Conservation (phyloP, 805 yeast genomes). For the Jamesozyma piceae region DNA sequence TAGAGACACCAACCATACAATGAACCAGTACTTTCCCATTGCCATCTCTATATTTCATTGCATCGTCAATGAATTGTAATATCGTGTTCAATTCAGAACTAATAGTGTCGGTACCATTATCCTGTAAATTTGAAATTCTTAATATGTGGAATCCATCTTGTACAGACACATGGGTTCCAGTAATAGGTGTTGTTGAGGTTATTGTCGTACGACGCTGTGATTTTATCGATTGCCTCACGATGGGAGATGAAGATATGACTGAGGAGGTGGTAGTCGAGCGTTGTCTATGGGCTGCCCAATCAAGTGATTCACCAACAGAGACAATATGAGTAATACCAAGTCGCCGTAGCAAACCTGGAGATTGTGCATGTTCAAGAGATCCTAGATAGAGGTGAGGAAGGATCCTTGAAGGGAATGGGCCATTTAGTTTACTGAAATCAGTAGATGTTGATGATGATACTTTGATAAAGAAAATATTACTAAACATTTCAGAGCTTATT, state of each 20-base stretch:
- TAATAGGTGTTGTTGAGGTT: not conserved
- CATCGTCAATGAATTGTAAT: slow-evolving; percentile 54
- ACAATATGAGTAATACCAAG: slow-evolving; percentile 68
- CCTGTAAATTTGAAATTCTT: slow-evolving; percentile 71
- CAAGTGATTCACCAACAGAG: slow-evolving; percentile 73
- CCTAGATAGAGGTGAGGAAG: slow-evolving; percentile 81
- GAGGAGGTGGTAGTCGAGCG: slow-evolving; percentile 4
- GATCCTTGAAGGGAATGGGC: slow-evolving; percentile 71
- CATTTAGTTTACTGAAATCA: slow-evolving; percentile 38
- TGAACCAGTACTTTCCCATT: slow-evolving; percentile 64
- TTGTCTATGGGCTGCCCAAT: slow-evolving; percentile 39
- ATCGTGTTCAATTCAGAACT: slow-evolving; percentile 52
- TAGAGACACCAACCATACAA: slow-evolving; percentile 90
- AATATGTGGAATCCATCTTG: slow-evolving; percentile 27
- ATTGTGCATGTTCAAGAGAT: slow-evolving; percentile 71
- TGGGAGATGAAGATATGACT: slow-evolving; percentile 6
- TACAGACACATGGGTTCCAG: slow-evolving; percentile 5
- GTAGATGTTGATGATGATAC: slow-evolving; percentile 15
- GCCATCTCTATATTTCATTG: slow-evolving; percentile 22
- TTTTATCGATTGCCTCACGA: not conserved
- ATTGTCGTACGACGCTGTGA: slow-evolving; percentile 5
- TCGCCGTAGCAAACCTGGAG: slow-evolving; percentile 48
- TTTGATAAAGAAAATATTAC: slow-evolving; percentile 27
- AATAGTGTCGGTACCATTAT: slow-evolving; percentile 82
- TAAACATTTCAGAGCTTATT: slow-evolving; percentile 27